Conservation (phyloP, 768 basidiomycete genomes). For the Phlegmacium glaucopus region DNA sequence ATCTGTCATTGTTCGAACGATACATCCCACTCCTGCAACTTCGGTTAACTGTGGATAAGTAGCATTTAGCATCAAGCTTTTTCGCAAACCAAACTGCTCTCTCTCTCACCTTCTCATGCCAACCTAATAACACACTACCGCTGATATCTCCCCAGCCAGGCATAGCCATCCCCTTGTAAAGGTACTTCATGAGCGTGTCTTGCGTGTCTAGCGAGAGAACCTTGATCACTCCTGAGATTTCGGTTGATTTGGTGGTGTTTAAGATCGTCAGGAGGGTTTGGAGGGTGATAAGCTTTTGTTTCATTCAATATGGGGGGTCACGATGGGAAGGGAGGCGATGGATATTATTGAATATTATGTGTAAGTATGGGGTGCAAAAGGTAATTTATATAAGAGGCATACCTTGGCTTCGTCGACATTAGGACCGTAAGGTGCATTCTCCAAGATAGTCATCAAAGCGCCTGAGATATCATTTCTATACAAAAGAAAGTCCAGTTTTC, state of each 20-base stretch:
- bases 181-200: slow-evolving; percentile 95
- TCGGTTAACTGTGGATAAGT: slow-evolving; percentile 70
- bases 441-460: slow-evolving; percentile 68
- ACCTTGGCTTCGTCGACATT: slow-evolving; percentile 92
- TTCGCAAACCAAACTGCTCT: no score
- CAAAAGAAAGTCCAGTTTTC: neutral
- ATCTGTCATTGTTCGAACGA: slow-evolving; percentile 78
- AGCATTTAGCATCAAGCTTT: no score
- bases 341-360: no score
- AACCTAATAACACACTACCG: slow-evolving; percentile 66
- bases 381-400: no score
- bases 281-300: slow-evolving; percentile 66
- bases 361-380: no score
- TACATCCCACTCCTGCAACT: slow-evolving; percentile 90
- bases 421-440: slow-evolving; percentile 85
- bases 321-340: neutral
- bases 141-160: slow-evolving; percentile 59
- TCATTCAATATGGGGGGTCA: neutral
- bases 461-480: slow-evolving; percentile 72
- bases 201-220: slow-evolving; percentile 69
- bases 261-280: slow-evolving; percentile 82
- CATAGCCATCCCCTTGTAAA: slow-evolving; percentile 94
- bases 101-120: slow-evolving; percentile 90
- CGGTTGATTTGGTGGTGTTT: slow-evolving; percentile 90
- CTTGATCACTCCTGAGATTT: slow-evolving; percentile 76